These are phyloP conservation scores for Suillus tomentosus DNA, from an alignment of 768 basidiomycete genomes.

Conservation along the genomic window DNA sequence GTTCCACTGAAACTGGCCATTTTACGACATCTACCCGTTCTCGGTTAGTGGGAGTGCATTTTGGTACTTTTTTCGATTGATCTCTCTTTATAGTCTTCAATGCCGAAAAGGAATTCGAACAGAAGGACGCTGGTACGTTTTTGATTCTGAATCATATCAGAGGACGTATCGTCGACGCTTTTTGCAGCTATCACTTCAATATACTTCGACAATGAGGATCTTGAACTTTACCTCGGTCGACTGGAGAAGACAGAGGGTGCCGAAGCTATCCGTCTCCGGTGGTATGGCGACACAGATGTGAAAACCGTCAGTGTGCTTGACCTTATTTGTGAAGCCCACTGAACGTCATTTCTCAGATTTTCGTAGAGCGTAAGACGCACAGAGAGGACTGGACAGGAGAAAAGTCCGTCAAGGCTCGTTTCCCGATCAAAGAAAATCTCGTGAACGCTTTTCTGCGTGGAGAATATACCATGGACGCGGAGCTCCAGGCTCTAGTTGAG, in stretches of 20 bases:
- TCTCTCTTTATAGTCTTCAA: constrained; percentile 78
- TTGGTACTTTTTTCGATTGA: constrained; percentile 4
- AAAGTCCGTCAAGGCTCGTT: constrained; percentile 96
- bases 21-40: constrained; percentile 87
- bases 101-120: constrained; percentile 88
- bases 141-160: constrained; percentile 29
- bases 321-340: not conserved
- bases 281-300: constrained; percentile 90
- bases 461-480: constrained; percentile 90
- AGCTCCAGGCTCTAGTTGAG: constrained; percentile 77
- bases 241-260: constrained; percentile 99
- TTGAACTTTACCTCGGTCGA: constrained; percentile 94
- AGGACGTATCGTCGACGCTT: constrained; percentile 4
- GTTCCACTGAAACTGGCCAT: constrained; percentile 93
- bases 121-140: constrained; percentile 70
- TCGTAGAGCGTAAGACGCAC: constrained; percentile 89
- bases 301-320: constrained; percentile 61
- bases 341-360: constrained; percentile 59
- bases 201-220: constrained; percentile 89
- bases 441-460: constrained; percentile 91
- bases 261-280: constrained; percentile 92
- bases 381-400: constrained; percentile 99
- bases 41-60: constrained; percentile 56
- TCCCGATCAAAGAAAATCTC: constrained; percentile 91
- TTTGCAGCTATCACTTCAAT: constrained; percentile 60